Base-by-base conservation (phyloP, 2,329 filamentous ascomycete species). In the Metarhizium rileyi region DNA sequence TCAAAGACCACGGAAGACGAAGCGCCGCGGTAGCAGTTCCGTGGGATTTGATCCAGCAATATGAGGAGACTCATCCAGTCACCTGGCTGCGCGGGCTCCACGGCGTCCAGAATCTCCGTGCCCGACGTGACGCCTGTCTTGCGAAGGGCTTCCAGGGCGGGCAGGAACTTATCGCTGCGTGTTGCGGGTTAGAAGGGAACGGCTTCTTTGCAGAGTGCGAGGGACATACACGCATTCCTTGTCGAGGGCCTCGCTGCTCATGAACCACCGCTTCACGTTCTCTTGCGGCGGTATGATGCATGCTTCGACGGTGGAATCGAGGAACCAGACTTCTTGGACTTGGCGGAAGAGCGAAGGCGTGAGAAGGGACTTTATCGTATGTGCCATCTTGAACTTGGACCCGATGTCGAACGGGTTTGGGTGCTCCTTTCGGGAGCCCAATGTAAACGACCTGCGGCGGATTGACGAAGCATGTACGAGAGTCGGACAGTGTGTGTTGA, bases 31-130 rank as follows among this genome's bases (percentile, higher is more conserved):
- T 76, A 81, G 54, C 78, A 70, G 58, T 85, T 84, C 2, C 82
- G 74, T 0, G 81, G 70, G 40, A 84, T 69, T 58, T 85, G 81
- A 53, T 85, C 82, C 2, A 85, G 70, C 2, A 85, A 68, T 2
- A 85, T 56, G 5, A 80, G 57, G 0, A 84, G 60, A 42, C 71
- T 69, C 2, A 85, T 64, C 63, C 66, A 70, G 53, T 69, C 66
- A 5, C 61, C 47, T 0, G 68, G 59, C 3, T 53, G 51, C 4
- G 53, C 47, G 4, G 62, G 64, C 10, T 58, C 52, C 0, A 59
- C 52, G 14, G 59, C 48, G 5, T 56, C 54, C 30, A 70, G 44
- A 44, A 70, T 52, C 36, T 64, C 59, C 8, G 58, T 47, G 1
- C 57, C 61, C 1, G 64, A 62, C 4, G 57, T 60, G 12, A 61